Conservation (phyloP, 1,284 basidiomycete genomes). For the Trichosporon asahii region DNA sequence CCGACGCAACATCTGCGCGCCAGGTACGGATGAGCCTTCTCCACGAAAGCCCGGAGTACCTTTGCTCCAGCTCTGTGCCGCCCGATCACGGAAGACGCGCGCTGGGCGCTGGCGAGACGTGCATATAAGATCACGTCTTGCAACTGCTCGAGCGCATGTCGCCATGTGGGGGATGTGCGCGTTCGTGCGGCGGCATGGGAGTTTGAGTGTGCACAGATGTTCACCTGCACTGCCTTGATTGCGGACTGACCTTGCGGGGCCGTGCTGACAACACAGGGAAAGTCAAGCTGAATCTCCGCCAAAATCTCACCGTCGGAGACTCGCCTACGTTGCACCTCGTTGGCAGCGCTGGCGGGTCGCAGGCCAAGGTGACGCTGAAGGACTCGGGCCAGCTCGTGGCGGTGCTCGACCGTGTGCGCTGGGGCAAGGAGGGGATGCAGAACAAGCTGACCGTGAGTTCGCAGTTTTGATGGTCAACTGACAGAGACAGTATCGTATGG, state of each 20-base stretch:
- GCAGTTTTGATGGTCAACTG: background rate
- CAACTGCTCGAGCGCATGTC: background rate
- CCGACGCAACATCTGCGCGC: background rate
- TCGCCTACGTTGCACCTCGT: background rate
- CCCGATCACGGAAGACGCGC: background rate
- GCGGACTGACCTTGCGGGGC: background rate
- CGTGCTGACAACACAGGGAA: conserved; percentile 2
- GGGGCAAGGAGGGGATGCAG: background rate
- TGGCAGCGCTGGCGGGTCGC: background rate
- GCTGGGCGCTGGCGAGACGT: background rate
- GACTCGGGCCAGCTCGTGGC: conserved; percentile 6
- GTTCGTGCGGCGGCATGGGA: background rate
- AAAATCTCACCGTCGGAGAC: background rate
- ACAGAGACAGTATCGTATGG: background rate
- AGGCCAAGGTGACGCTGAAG: background rate
- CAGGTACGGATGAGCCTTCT: background rate
- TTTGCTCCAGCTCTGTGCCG: background rate
- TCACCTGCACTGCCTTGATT: background rate
- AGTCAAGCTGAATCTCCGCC: background rate
- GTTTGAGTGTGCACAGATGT: background rate
- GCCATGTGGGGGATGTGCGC: background rate
- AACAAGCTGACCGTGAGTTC: background rate
- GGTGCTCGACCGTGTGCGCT: background rate
- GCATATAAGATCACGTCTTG: background rate
- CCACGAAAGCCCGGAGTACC: background rate